phyloP scores from a whole-genome alignment of 352 stramenopile species.

The Phytophthora cajani region DNA sequence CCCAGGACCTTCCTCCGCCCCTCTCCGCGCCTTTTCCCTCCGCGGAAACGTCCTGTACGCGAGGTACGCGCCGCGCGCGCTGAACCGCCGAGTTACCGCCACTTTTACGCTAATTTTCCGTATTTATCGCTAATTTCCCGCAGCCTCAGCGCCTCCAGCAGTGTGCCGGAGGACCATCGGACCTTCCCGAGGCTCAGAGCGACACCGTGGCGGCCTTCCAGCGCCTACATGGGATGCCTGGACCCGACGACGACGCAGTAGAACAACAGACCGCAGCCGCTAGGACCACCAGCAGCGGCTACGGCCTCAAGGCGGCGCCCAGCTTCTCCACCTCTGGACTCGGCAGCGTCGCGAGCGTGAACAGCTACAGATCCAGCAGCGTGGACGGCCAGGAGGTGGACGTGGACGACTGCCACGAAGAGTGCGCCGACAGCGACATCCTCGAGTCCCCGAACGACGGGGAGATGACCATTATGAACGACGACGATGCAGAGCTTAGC shows the following conservation, averaged over 20 bases:
- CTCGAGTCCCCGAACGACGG: constrained; percentile 54
- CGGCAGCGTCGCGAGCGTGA: constrained; percentile 28
- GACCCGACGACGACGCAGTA: constrained; percentile 35
- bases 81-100: not conserved
- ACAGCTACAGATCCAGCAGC: constrained; percentile 29
- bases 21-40: not conserved
- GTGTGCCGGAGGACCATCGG: not conserved
- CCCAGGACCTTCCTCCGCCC: not conserved
- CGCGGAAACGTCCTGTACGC: constrained; percentile 5
- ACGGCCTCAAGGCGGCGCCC: constrained; percentile 10
- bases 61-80: not conserved
- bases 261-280: constrained; percentile 31
- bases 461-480: constrained; percentile 78
- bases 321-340: constrained; percentile 30
- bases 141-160: constrained; percentile 2
- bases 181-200: constrained; percentile 15
- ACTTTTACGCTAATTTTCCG: constrained; percentile 3
- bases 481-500: constrained; percentile 55
- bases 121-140: not conserved
- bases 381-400: constrained; percentile 9
- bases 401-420: constrained; percentile 38
- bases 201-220: constrained; percentile 24
- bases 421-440: constrained; percentile 58
- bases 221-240: constrained; percentile 62
- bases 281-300: constrained; percentile 24